Conservation (phyloP, 2,329 filamentous ascomycete species). For the Myriosclerotinia duriaeana region DNA sequence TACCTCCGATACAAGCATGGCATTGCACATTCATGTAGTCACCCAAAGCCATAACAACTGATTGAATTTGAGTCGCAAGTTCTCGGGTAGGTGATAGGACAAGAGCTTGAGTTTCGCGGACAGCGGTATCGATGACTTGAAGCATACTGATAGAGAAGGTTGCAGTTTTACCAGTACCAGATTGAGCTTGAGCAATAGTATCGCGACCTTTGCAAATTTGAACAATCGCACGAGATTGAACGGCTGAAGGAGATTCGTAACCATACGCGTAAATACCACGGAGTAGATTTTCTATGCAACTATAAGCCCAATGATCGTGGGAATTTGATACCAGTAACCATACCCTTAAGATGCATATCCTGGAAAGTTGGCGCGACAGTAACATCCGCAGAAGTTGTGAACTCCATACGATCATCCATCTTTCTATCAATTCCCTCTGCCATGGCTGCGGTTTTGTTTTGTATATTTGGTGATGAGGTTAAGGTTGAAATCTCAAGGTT, state of each 20-base stretch:
- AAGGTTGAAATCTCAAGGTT: constrained; percentile 10
- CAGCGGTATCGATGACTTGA: constrained; percentile 90
- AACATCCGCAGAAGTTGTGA: constrained; percentile 96
- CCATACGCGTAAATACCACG: constrained; percentile 98
- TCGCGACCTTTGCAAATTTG: constrained; percentile 99
- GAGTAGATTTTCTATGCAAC: constrained; percentile 73
- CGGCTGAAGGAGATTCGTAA: constrained; percentile 95
- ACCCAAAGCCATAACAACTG: constrained; percentile 97
- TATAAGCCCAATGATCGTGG: neutral
- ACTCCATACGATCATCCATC: constrained; percentile 95
- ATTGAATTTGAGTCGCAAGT: constrained; percentile 96
- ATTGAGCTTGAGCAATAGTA: constrained; percentile 97
- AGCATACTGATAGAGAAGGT: constrained; percentile 97
- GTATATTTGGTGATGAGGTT: constrained; percentile 15
- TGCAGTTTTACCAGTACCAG: constrained; percentile 93
- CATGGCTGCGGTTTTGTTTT: constrained; percentile 55
- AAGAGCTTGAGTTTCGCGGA: constrained; percentile 90
- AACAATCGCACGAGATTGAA: constrained; percentile 96
- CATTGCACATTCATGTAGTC: constrained; percentile 99
- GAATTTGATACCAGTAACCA: constrained; percentile 11
- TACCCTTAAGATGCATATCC: constrained; percentile 86
- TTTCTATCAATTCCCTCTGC: constrained; percentile 88
- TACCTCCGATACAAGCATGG: constrained; percentile 97
- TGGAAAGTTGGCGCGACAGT: constrained; percentile 92
- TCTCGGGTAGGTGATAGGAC: constrained; percentile 95